These are phyloP conservation scores for Cucurbita moschata DNA, from an alignment of 306 rosid species.

Conservation along the genomic window DNA sequence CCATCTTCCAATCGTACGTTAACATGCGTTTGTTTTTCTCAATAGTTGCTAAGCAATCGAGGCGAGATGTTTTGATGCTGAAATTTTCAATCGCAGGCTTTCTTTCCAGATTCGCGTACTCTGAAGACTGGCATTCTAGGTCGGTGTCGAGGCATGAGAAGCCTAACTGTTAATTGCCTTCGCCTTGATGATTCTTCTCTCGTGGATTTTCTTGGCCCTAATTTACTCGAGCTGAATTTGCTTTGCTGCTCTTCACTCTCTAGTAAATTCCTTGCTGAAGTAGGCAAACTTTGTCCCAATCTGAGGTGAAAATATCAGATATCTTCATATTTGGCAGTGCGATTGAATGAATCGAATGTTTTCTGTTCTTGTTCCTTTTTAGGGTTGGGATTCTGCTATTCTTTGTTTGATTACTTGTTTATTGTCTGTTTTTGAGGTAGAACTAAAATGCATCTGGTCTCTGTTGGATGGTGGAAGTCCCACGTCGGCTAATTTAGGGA, in stretches of 20 bases:
- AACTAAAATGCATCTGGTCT: not conserved
- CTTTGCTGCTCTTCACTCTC: constrained; percentile 15
- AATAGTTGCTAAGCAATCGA: not conserved
- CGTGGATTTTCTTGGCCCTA: not conserved
- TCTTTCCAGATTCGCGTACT: constrained; percentile 6
- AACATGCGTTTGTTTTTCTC: not conserved
- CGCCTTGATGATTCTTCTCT: constrained; percentile 13
- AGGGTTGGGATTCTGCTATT: not conserved
- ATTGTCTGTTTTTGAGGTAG: not conserved
- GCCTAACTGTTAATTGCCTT: constrained; percentile 17
- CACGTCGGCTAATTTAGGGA: no score
- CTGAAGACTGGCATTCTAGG: not conserved
- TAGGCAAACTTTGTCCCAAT: constrained; percentile 13
- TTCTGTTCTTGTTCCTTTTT: not conserved
- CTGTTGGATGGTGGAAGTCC: not conserved
- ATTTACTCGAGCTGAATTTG: constrained; percentile 18
- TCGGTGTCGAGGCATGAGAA: constrained; percentile 6
- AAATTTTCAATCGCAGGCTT: constrained; percentile 3
- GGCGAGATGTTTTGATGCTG: not conserved
- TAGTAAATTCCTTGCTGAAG: constrained; percentile 2
- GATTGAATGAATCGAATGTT: not conserved
- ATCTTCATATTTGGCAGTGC: not conserved
- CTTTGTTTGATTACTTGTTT: not conserved
- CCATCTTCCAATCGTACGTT: constrained; percentile 11
- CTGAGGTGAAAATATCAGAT: constrained; percentile 8